Conservation (phyloP, 202 grass and related monocot genomes). For the Tripidium arundinaceum region DNA sequence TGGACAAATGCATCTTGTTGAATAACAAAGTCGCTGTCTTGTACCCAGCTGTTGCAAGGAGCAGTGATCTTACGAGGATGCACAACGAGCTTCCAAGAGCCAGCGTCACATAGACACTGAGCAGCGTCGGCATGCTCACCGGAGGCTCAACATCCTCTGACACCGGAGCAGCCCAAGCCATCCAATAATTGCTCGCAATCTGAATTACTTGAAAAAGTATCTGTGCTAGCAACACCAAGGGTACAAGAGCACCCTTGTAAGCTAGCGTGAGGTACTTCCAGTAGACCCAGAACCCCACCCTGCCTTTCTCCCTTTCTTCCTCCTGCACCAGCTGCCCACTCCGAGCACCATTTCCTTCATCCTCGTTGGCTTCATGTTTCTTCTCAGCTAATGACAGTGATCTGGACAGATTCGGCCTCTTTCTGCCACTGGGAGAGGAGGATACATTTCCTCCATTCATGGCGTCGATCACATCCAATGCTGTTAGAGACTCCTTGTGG, state of each 20-base stretch:
- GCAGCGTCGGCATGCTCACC: slow-evolving; percentile 52
- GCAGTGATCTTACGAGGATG: slow-evolving; percentile 57
- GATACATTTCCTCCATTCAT: neutral
- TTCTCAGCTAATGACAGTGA: slow-evolving; percentile 31
- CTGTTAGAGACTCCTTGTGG: slow-evolving; percentile 69
- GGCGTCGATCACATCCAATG: slow-evolving; percentile 36
- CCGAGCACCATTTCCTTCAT: slow-evolving; percentile 13
- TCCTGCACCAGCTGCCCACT: slow-evolving; percentile 83
- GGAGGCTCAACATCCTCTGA: slow-evolving; percentile 54
- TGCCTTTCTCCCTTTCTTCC: slow-evolving; percentile 92
- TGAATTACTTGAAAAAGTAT: slow-evolving; percentile 81
- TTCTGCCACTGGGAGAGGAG: slow-evolving; percentile 3
- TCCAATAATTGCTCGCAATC: slow-evolving; percentile 91
- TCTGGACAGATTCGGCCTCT: neutral
- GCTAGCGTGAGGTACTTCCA: slow-evolving; percentile 80
- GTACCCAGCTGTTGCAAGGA: slow-evolving; percentile 70
- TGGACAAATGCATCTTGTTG: slow-evolving; percentile 72
- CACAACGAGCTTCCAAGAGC: slow-evolving; percentile 59
- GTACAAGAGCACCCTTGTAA: slow-evolving; percentile 68
- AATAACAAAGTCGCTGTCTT: slow-evolving; percentile 78
- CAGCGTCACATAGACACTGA: slow-evolving; percentile 57
- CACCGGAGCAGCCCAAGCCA: slow-evolving; percentile 76
- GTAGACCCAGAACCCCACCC: slow-evolving; percentile 79
- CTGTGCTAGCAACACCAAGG: slow-evolving; percentile 61
- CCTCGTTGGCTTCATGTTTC: slow-evolving; percentile 31